phyloP scores from a whole-genome alignment of 2,329 filamentous ascomycete genomes.

The Fusarium duplospermum region DNA sequence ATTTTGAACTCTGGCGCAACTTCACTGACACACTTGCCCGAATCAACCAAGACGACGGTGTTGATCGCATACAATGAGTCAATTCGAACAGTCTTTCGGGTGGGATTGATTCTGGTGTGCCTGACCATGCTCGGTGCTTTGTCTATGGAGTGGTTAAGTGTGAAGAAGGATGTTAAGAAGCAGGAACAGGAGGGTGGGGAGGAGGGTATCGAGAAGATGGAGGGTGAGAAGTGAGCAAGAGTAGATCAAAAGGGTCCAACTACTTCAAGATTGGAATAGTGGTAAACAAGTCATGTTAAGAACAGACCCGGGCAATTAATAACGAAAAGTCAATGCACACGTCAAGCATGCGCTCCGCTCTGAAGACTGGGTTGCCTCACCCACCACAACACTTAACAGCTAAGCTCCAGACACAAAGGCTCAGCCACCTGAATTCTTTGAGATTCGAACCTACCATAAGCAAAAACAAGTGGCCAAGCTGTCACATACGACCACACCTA shows the following conservation, averaged over 20 bases:
- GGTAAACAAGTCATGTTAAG: neutral
- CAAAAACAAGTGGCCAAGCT: rapidly evolving
- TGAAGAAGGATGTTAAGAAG: constrained; percentile 20
- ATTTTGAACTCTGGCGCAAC: constrained; percentile 22
- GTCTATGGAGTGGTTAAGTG: constrained; percentile 65
- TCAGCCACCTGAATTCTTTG: neutral
- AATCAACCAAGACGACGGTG: constrained; percentile 7
- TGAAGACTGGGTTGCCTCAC: neutral
- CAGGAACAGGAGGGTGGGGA: neutral
- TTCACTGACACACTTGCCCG: constrained; percentile 9
- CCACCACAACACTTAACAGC: neutral
- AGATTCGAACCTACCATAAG: neutral
- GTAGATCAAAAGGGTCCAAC: neutral
- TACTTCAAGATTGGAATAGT: neutral
- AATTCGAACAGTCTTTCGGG: constrained; percentile 64
- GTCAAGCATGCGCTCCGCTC: neutral
- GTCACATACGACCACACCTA: neutral
- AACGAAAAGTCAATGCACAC: neutral
- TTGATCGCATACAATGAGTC: constrained; percentile 66
- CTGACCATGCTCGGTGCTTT: constrained; percentile 62
- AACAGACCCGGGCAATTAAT: neutral
- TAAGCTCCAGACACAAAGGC: neutral
- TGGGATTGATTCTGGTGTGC: constrained; percentile 61
- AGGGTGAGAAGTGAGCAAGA: neutral
- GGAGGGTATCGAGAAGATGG: neutral